Conservation (phyloP, 768 basidiomycete genomes). For the Tricholoma hemisulphureum region DNA sequence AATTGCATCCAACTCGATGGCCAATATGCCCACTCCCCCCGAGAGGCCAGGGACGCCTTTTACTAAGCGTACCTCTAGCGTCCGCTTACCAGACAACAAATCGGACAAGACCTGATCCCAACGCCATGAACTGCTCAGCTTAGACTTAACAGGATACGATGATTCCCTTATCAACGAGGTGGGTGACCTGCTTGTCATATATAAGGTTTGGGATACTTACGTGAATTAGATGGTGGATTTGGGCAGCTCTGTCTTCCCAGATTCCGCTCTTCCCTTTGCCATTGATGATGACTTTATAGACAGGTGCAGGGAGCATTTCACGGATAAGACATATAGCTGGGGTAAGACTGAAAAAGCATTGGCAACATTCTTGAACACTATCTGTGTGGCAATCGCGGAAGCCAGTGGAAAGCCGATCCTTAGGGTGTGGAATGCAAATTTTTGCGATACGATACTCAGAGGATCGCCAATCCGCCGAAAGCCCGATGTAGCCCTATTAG, state of each 20-base stretch:
- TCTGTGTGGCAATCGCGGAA: not conserved
- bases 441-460: not conserved
- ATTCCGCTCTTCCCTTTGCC: not conserved
- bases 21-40: not conserved
- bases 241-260: not conserved
- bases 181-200: not conserved
- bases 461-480: not conserved
- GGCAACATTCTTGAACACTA: not conserved
- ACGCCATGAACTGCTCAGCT: not conserved
- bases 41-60: not conserved
- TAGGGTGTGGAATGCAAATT: not conserved
- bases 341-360: not conserved
- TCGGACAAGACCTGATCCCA: not conserved
- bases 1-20: not conserved
- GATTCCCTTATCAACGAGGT: not conserved
- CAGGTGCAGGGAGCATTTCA: not conserved
- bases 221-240: not conserved
- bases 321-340: not conserved
- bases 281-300: not conserved
- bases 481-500: not conserved
- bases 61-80: not conserved
- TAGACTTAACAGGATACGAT: not conserved
- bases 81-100: not conserved
- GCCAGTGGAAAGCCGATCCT: not conserved
- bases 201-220: not conserved